Conservation (phyloP, 768 basidiomycete genomes). For the Psilocybe azurescens region DNA sequence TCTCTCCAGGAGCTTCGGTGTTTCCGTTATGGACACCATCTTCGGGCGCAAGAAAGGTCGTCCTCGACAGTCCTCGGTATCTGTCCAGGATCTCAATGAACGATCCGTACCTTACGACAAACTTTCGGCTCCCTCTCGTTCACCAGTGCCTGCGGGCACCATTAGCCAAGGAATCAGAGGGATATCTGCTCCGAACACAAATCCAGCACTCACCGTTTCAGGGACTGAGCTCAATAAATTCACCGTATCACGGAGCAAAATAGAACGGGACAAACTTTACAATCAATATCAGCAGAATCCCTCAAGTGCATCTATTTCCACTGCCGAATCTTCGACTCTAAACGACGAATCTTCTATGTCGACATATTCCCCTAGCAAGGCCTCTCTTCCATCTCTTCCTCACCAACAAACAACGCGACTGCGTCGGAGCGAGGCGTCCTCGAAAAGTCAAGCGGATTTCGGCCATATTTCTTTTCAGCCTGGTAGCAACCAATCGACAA, state of each 20-base stretch:
- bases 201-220: conserved; percentile 73
- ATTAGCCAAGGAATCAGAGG: conserved; percentile 61
- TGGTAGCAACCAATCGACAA: conserved; percentile 35
- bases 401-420: conserved; percentile 44
- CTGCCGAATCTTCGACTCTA: conserved; percentile 63
- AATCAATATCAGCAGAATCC: conserved; percentile 46
- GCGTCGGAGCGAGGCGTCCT: conserved; percentile 63
- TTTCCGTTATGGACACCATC: conserved; percentile 60
- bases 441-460: conserved; percentile 62
- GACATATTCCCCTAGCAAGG: conserved; percentile 36
- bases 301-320: conserved; percentile 53
- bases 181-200: conserved; percentile 86
- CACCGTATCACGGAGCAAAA: conserved; percentile 51
- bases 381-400: conserved; percentile 16
- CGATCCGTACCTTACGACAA: conserved; percentile 77
- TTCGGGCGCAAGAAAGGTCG: conserved; percentile 71
- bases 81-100: conserved; percentile 65
- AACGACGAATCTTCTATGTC: conserved; percentile 55
- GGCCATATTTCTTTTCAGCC: conserved; percentile 44
- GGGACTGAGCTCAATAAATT: conserved; percentile 77
- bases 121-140: conserved; percentile 57
- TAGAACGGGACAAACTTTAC: conserved; percentile 62
- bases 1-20: conserved; percentile 2
- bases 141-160: conserved; percentile 63
- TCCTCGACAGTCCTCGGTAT: conserved; percentile 65